Evolutionary conservation across 305 asterid species (phyloP), one percentile per base, ranked within the genome.

Genomic region (Fraxinus nigra): DNA sequence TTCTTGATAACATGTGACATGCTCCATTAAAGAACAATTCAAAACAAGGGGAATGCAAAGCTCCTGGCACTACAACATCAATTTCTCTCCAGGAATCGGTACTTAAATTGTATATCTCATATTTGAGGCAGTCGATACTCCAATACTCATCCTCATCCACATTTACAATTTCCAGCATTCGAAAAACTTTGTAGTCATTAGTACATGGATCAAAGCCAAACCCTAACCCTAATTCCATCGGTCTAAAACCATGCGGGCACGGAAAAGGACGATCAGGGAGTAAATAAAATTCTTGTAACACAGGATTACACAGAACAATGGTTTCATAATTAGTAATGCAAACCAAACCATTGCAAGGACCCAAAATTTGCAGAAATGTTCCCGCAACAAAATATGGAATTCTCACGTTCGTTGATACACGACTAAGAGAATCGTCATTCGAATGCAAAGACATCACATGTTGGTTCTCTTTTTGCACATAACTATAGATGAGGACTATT

Each of bases 261-360:
- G 32, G 24, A 22, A 22, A 70, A 13, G 72, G 22, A 35, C 46
- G 14, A 13, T 43, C 37, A 28, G 78, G 82, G 24, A 80, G 78
- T 24, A 48, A 1, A 26, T 38, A 70, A 10, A 70, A 80, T 16
- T 80, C 63, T 80, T 76, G 33, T 24, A 37, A 38, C 9, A 33
- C 7, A 1, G 78, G 78, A 35, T 80, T 80, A 30, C 76, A 35
- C n/a, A 32, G 10, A 7, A 30, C 0, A 16, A 30, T 79, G 30
- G 18, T 5, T 10, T 3, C 3, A 20, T 28, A 14, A 70, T 72
- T 18, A 9, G 26, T 28, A 34, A 80, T 13, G 30, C 56, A 74
- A 72, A 72, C 26, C 70, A 80, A 43, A 28, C 82, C 82, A 80
- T 48, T 13, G 28, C 78, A 70, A 16, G 82, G 48, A 43, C 78